A percentile compares a stretch with the other conserved stretches of the same genome.
These are phyloP conservation scores for Diacronema lutheri DNA, from an alignment of 78 protist species.

Conservation along the genomic window DNA sequence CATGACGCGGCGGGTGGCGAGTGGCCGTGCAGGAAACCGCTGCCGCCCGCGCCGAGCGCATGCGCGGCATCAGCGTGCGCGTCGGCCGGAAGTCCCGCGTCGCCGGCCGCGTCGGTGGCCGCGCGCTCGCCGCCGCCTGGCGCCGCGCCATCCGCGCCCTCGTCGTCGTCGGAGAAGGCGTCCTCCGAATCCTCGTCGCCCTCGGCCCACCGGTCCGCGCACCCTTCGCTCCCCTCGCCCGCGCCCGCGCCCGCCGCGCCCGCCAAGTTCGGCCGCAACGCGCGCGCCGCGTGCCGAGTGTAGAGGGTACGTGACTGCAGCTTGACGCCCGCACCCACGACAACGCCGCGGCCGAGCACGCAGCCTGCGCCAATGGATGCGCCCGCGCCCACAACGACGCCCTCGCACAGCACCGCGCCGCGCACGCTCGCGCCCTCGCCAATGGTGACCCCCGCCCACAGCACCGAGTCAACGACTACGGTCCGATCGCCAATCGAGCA, in stretches of 20 bases:
- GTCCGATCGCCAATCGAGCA: not conserved
- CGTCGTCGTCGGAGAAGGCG: not conserved
- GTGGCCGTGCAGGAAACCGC: too few relatives aligned
- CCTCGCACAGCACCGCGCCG: not conserved
- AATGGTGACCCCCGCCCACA: not conserved
- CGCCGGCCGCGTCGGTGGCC: too few relatives aligned
- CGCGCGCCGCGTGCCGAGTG: too few relatives aligned
- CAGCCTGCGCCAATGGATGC: not conserved
- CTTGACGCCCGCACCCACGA: not conserved
- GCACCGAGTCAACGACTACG: not conserved
- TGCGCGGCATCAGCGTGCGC: too few relatives aligned
- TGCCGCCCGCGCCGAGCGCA: too few relatives aligned
- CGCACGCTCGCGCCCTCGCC: not conserved
- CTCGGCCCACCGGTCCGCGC: not conserved
- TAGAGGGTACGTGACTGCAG: not conserved
- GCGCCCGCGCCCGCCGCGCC: too few relatives aligned
- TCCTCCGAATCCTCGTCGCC: not conserved
- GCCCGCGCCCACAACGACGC: constrained; percentile 11
- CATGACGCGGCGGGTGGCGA: not conserved
- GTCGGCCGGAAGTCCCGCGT: too few relatives aligned
- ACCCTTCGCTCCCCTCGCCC: too few relatives aligned
- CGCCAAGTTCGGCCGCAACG: too few relatives aligned
- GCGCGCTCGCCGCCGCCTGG: not conserved
- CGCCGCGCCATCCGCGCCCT: not conserved
- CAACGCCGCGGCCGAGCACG: not conserved